These are phyloP conservation scores for Globisporangium splendens DNA, from an alignment of 352 stramenopile species.

Conservation along the genomic window DNA sequence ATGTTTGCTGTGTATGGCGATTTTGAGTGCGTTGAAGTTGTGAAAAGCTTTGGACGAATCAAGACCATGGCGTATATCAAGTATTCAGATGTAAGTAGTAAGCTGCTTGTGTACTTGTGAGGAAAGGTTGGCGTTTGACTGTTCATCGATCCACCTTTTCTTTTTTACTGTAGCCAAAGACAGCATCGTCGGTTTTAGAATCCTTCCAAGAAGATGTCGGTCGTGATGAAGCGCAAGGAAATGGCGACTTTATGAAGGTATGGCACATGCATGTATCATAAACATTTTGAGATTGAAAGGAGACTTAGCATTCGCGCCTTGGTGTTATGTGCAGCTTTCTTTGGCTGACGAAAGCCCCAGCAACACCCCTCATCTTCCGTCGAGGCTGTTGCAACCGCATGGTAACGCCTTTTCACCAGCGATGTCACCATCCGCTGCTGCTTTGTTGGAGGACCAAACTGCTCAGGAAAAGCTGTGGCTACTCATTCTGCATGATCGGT, in stretches of 20 bases:
- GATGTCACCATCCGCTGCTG: constrained; percentile 3
- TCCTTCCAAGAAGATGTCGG: constrained; percentile 37
- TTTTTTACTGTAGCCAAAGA: constrained; percentile 26
- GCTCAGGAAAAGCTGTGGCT: constrained; percentile 50
- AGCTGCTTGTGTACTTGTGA: not conserved
- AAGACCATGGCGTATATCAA: constrained; percentile 85
- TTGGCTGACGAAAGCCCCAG: constrained; percentile 33
- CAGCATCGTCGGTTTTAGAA: constrained; percentile 47
- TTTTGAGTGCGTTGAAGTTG: constrained; percentile 62
- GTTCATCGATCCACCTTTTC: too few relatives aligned
- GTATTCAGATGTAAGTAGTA: constrained; percentile 50
- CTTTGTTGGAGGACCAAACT: not conserved
- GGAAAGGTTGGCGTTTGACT: too few relatives aligned
- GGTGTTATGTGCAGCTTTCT: constrained; percentile 26
- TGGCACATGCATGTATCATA: not conserved
- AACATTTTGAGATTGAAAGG: not conserved
- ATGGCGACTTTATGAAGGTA: constrained; percentile 54
- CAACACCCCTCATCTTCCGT: constrained; percentile 3
- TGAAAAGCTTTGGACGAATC: constrained; percentile 75
- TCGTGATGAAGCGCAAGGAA: constrained; percentile 23
- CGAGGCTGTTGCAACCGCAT: constrained; percentile 6
- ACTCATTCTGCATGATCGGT: constrained; percentile 64
- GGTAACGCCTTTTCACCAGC: constrained; percentile 1
- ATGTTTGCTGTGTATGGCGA: constrained; percentile 83
- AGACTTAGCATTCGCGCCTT: not conserved